Evolutionary conservation across 2,329 filamentous ascomycete genomes (phyloP), one percentile per base, ranked within the genome.

Genomic region (Exophiala lecanii-corni): DNA sequence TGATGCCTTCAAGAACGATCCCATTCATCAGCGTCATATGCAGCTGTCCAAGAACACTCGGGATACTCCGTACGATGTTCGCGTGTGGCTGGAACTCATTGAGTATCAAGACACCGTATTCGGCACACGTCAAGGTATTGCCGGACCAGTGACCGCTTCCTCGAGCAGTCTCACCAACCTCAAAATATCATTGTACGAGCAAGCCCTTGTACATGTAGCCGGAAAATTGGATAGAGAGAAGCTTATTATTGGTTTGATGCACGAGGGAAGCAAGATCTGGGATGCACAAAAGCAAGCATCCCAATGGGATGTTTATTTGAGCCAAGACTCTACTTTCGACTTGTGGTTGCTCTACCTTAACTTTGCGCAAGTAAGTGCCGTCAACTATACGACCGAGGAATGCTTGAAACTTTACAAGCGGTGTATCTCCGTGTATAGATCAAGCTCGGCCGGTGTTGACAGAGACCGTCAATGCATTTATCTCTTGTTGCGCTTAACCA

Each of bases 81-180:
- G 80, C 31, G 73, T 79, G 13, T 97, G 91, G 91, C 63, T 94
- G 12, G 73, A 78, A 26, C 71, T 96, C n/a, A 83, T 91, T 34
- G 68, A 80, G 5, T 81, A 94, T 48, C 91, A 97, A 64, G 80
- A 88, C 49, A n/a, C 39, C 66, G 71, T 17, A 70, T 71, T 18
- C 65, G 71, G 16, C 64, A 63, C 32, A 59, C 57, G 47, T 68
- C 12, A 30, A 5, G 26, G 23, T 13, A n/a, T 26, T 15, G 35
- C n/a, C 67, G 57, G 71, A 59, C 31, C 57, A 4, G 49, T 49
- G 23, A 51, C 53, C 10, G 56, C 63, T 10, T 51, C 53, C n/a
- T 35, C 41, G 5, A 75, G 74, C 49, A 83, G 83, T 49, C 78
- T 86, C 41, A 81, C 87, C 3, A 84, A 92, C 51, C 79, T 95